phyloP scores from a whole-genome alignment of 2,329 filamentous ascomycete species.

The Neocucurbitaria cava region DNA sequence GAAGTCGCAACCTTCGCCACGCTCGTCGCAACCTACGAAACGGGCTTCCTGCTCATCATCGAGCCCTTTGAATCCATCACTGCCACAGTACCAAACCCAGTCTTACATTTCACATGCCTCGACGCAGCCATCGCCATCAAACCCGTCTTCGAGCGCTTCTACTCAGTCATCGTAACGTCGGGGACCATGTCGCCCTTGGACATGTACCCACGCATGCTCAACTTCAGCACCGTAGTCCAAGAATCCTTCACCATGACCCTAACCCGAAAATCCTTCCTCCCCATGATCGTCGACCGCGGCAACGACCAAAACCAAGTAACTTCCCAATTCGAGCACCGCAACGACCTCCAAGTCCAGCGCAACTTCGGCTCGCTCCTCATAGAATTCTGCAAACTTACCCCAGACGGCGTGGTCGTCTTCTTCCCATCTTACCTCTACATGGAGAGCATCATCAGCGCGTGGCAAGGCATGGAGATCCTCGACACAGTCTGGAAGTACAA shows the following conservation, averaged over 20 bases:
- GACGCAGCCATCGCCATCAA: slow-evolving; percentile 98
- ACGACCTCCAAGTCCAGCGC: slow-evolving; percentile 93
- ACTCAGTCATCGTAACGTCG: slow-evolving; percentile 97
- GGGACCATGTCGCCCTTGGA: slow-evolving; percentile 96
- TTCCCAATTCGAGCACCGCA: slow-evolving; percentile 92
- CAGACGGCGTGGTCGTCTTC: slow-evolving; percentile 98
- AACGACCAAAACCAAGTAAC: slow-evolving; percentile 94
- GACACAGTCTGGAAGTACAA: slow-evolving; percentile 99
- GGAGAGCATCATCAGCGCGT: slow-evolving; percentile 99
- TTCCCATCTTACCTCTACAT: slow-evolving; percentile 99
- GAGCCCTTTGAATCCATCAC: slow-evolving; percentile 96
- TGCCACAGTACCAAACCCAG: slow-evolving; percentile 92
- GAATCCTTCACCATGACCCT: slow-evolving; percentile 98
- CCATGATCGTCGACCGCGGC: slow-evolving; percentile 95
- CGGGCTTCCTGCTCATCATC: slow-evolving; percentile 93
- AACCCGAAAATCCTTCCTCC: slow-evolving; percentile 90
- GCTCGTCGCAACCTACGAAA: slow-evolving; percentile 94
- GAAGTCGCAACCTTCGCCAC: slow-evolving; percentile 98
- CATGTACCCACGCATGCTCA: slow-evolving; percentile 99
- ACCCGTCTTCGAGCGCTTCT: slow-evolving; percentile 95
- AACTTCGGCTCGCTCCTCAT: slow-evolving; percentile 95
- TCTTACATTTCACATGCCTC: slow-evolving; percentile 96
- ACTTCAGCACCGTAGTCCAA: slow-evolving; percentile 89
- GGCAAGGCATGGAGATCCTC: slow-evolving; percentile 97
- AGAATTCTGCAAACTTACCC: slow-evolving; percentile 94